These are phyloP conservation scores for Penicillium sp. DNA, from an alignment of 2,329 filamentous ascomycete species.

Conservation along the genomic window DNA sequence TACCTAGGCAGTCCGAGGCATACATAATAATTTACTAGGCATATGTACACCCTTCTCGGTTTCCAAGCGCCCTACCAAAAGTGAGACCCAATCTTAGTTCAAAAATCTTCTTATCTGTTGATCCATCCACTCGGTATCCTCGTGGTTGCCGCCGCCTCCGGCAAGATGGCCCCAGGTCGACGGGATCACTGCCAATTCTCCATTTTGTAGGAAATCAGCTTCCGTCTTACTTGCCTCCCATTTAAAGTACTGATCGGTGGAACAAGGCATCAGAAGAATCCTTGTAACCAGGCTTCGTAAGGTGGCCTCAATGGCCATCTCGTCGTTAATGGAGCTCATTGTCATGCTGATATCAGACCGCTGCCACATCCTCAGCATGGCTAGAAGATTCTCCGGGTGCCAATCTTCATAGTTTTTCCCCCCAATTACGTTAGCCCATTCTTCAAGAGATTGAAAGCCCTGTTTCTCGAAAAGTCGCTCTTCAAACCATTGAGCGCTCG, in stretches of 20 bases:
- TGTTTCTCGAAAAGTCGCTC: constrained; percentile 43
- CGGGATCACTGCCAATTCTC: constrained; percentile 32
- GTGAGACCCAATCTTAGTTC: no score
- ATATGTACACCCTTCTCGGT: no score
- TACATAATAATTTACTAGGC: no score
- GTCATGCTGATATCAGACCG: constrained; percentile 41
- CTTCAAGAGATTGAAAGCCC: constrained; percentile 43
- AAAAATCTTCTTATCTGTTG: constrained; percentile 27
- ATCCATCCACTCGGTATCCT: constrained; percentile 36
- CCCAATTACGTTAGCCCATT: constrained; percentile 38
- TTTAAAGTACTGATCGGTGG: constrained; percentile 44
- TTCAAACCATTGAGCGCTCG: constrained; percentile 53
- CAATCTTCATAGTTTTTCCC: constrained; percentile 43
- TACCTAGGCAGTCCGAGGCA: no score
- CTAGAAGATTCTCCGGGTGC: constrained; percentile 51
- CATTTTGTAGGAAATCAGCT: constrained; percentile 20
- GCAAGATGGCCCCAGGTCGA: constrained; percentile 39
- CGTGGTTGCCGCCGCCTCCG: constrained; percentile 31
- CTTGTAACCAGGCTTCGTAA: constrained; percentile 28
- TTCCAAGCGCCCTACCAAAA: no score
- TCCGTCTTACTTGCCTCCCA: constrained; percentile 34
- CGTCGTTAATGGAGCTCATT: constrained; percentile 12
- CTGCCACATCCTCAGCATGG: constrained; percentile 53
- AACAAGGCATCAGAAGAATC: constrained; percentile 42
- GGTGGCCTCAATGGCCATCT: constrained; percentile 16